Evolutionary conservation across 768 basidiomycete species (phyloP), one percentile per base, ranked within the genome.

Genomic region (Boletus tylopilopsis): DNA sequence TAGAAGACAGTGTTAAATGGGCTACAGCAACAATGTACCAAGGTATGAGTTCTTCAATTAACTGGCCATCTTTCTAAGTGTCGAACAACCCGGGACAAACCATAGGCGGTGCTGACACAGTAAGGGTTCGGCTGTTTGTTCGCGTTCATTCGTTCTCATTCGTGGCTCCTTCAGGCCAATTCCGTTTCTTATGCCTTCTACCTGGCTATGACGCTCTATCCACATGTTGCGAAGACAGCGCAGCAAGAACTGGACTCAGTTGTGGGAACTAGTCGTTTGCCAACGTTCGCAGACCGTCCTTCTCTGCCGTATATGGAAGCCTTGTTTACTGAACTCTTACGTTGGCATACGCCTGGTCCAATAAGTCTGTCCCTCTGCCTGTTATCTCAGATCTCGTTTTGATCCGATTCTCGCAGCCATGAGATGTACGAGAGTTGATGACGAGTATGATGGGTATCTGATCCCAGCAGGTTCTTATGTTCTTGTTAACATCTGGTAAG

Each of bases 181-280:
- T 60, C 61, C 3, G 42, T 51, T 10, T 24, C 50, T 3, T 60
- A 51, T 32, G 53, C 53, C 8, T 60, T 60, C 40, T 53, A 47
- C 18, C 61, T 67, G 10, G 68, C 62, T 5, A 67, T 69, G 67
- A 53, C 55, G 24, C 57, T 64, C 35, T 51, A 56, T 34, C 68
- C 68, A 10, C 51, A 37, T 5, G 58, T 62, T 16, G 50, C 61
- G 57, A 55, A 51, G 42, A 64, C 55, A 35, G 66, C 59, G 0
- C 66, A 64, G 42, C 54, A 50, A 34, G 68, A 69, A 41, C 42
- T 69, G 7, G 66, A 64, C 30, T n/a, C 45, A 0, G 57, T 69
- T 0, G 53, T 69, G 10, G 68, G 68, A 18, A 21, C 38, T 9
- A 44, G 54, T 11, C 54, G 50, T 30, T 36, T 68, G 29, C 66